phyloP scores from a whole-genome alignment of 306 rosid species.

The Castanospermum australe region DNA sequence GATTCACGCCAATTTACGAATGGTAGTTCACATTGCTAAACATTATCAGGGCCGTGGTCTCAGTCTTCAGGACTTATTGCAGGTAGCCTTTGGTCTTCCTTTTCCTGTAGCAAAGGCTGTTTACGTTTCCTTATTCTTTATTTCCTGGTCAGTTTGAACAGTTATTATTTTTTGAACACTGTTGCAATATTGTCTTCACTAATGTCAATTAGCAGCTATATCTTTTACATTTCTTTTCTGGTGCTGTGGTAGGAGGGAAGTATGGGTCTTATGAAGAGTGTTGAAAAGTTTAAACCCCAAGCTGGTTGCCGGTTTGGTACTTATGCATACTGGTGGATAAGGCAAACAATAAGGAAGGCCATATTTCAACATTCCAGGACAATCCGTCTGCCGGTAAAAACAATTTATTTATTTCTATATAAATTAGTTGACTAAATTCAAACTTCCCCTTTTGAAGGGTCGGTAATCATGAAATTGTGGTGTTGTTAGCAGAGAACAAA shows the following conservation, averaged over 20 bases:
- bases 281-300: conserved; percentile 81
- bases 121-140: neutral
- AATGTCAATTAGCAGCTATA: conserved; percentile 4
- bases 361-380: conserved; percentile 77
- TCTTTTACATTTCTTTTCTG: conserved; percentile 26
- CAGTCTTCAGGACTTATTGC: conserved; percentile 79
- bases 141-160: conserved; percentile 9
- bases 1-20: conserved; percentile 73
- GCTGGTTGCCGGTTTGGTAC: conserved; percentile 75
- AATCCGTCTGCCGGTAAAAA: conserved; percentile 78
- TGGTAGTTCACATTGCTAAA: conserved; percentile 92
- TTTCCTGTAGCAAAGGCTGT: neutral
- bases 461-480: neutral
- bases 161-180: neutral
- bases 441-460: conserved; percentile 15
- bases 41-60: conserved; percentile 89
- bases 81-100: conserved; percentile 53
- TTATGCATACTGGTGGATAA: conserved; percentile 92
- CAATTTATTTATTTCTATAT: neutral
- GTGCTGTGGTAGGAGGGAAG: conserved; percentile 74
- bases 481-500: conserved; percentile 1
- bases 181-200: neutral
- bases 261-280: conserved; percentile 86
- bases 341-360: conserved; percentile 71
- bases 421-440: conserved; percentile 19